Percentiles rank a stretch among this genome's conserved stretches.
These are phyloP conservation scores for Candida incommunis DNA, from an alignment of 805 yeast species.

Conservation along the genomic window DNA sequence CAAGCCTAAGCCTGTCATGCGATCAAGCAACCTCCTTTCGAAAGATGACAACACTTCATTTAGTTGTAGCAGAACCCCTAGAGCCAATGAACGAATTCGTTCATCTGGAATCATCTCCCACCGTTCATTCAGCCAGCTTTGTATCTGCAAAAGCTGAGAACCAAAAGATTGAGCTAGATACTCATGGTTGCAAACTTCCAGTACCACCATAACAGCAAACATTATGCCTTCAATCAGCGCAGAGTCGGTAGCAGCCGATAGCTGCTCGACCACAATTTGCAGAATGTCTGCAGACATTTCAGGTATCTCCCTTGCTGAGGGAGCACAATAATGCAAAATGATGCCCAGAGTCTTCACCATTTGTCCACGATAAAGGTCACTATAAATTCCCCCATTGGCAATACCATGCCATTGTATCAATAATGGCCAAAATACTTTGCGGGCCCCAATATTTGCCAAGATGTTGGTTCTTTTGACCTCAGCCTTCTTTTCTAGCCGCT, in stretches of 20 bases:
- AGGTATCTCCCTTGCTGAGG: conserved; percentile 32
- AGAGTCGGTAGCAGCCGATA: conserved; percentile 8
- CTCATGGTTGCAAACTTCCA: conserved; percentile 17
- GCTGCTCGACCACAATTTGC: conserved; percentile 11
- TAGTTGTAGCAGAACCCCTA: conserved; percentile 18
- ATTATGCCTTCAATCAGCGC: conserved; percentile 19
- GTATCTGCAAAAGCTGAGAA: conserved; percentile 17
- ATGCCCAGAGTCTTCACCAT: conserved; percentile 44
- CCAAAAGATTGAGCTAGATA: conserved; percentile 15
- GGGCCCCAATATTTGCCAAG: conserved; percentile 31
- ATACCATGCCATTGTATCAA: conserved; percentile 31
- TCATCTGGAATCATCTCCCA: conserved; percentile 20
- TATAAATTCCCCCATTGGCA: conserved; percentile 36
- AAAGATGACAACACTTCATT: conserved; percentile 14
- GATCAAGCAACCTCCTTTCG: conserved; percentile 12
- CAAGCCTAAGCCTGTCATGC: conserved; percentile 5
- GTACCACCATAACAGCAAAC: conserved; percentile 18
- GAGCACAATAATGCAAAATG: conserved; percentile 44
- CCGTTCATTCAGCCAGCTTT: conserved; percentile 16
- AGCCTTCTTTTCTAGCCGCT: conserved; percentile 10
- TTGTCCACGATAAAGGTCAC: conserved; percentile 41
- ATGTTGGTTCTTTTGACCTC: conserved; percentile 16
- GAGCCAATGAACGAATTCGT: conserved; percentile 16
- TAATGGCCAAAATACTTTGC: conserved; percentile 40
- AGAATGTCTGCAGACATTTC: conserved; percentile 48